Conservation (phyloP, 306 rosid genomes). For the Sophora flavescens region DNA sequence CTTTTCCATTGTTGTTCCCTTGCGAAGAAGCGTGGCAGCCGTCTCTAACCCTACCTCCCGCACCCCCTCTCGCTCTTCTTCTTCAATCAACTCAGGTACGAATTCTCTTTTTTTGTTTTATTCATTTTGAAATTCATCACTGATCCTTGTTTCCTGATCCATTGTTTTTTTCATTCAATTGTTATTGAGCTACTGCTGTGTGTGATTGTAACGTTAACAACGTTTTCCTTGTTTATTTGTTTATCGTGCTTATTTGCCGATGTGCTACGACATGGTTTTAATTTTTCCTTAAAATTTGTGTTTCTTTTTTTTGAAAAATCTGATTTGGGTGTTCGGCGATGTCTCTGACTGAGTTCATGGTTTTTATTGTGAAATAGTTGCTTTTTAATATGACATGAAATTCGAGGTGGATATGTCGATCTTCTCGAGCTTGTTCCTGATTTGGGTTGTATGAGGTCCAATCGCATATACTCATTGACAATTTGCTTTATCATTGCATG, state of each 20-base stretch:
- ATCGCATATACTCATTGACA: too few relatives aligned
- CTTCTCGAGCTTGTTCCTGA: background rate
- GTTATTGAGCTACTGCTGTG: background rate
- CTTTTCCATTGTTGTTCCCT: too few relatives aligned
- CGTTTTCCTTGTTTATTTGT: background rate
- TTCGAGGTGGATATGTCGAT: too few relatives aligned
- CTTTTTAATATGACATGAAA: too few relatives aligned
- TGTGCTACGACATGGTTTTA: background rate
- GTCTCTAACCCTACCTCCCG: background rate
- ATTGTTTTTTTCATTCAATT: background rate
- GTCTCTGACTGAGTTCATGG: background rate
- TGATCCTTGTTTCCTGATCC: background rate
- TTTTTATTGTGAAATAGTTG: background rate
- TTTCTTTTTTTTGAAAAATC: background rate
- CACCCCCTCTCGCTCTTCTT: background rate
- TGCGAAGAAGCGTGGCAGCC: background rate
- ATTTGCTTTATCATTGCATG: background rate
- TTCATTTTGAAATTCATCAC: too few relatives aligned
- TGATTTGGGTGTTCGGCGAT: background rate
- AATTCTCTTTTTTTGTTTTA: background rate
- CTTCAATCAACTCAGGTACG: conserved; percentile 21
- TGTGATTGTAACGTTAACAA: background rate
- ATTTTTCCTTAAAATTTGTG: background rate
- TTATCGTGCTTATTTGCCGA: background rate
- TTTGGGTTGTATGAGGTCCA: too few relatives aligned